These are phyloP conservation scores for Penicillium subrubescens DNA, from an alignment of 495 filamentous ascomycete genomes.

Conservation along the genomic window DNA sequence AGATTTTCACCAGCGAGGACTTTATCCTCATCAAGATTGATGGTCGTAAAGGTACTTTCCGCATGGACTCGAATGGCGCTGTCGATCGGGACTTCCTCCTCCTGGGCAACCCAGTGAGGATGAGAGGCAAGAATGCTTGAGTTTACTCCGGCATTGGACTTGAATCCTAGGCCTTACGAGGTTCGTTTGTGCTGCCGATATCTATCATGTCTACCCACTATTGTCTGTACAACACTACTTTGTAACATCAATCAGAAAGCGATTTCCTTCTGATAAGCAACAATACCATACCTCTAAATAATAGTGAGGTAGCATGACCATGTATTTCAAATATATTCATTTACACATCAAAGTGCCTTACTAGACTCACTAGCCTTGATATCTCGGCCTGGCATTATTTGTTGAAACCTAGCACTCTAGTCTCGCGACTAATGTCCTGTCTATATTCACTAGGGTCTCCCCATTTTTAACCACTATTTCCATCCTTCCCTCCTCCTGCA, in stretches of 20 bases:
- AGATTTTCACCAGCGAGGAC: constrained; percentile 48
- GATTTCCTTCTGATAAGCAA: neutral
- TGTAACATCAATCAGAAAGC: neutral
- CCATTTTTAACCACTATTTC: too few species aligned
- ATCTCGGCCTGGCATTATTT: too few species aligned
- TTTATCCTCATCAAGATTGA: constrained; percentile 49
- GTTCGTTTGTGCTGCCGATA: neutral
- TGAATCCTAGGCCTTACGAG: neutral
- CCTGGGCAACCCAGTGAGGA: constrained; percentile 29
- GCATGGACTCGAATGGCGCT: constrained; percentile 44
- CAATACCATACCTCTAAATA: too few species aligned
- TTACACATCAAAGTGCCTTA: too few species aligned
- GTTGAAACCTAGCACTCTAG: too few species aligned
- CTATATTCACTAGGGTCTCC: too few species aligned
- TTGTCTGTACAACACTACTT: neutral
- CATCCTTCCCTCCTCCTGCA: too few species aligned
- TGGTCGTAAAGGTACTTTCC: constrained; percentile 41
- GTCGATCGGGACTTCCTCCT: constrained; percentile 41
- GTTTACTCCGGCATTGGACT: neutral
- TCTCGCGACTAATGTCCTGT: too few species aligned
- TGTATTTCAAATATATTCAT: too few species aligned
- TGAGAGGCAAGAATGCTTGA: neutral
- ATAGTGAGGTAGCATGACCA: too few species aligned
- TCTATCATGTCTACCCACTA: neutral
- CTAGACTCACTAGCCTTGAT: too few species aligned